Evolutionary conservation across 2,329 filamentous ascomycete genomes (phyloP), one percentile per base, ranked within the genome.

Genomic region (Drechslera avenae): DNA sequence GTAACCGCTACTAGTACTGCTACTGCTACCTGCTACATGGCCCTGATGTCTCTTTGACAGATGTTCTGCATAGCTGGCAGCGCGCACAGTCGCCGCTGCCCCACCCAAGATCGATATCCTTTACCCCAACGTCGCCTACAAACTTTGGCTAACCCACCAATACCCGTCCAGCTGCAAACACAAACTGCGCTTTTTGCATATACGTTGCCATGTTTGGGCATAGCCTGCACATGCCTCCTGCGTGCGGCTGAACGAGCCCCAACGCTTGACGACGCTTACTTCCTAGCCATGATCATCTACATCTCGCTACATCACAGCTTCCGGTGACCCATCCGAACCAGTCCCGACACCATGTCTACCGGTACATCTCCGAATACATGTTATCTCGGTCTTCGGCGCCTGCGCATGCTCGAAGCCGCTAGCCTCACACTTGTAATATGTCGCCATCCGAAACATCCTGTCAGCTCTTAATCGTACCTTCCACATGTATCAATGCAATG

Each of bases 41-140:
- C n/a, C 23, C 16, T 45, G 42, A 36, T 45, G 21, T 28, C 17
- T 14, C 32, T n/a, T 37, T 37, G 34, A 45, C 33, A 37, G 23
- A 26, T 23, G 21, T 28, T 13, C 16, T 5, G 16, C 33, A 30
- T 17, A 14, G 23, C 33, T 32, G 9, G n/a, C 40, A 13, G 41
- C 41, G 21, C 21, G 23, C 18, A 32, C 26, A 8, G 9, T 28
- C 7, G 26, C 26, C 26, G 26, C 26, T 10, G 26, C 26, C 26
- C 26, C 26, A 28, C 26, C 26, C 26, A 28, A 28, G 26, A 28
- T 28, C 9, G 26, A 3, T 28, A 28, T 10, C 26, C 23, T 10
- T 10, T 13, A 13, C 26, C 26, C 26, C 26, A 28, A 28, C 26
- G 7, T 28, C 26, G 26, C 26, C 26, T 10, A 28, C 9, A 28